These are phyloP conservation scores for Porphyrellus cyaneotinctus DNA, from an alignment of 768 basidiomycete genomes.

Conservation along the genomic window DNA sequence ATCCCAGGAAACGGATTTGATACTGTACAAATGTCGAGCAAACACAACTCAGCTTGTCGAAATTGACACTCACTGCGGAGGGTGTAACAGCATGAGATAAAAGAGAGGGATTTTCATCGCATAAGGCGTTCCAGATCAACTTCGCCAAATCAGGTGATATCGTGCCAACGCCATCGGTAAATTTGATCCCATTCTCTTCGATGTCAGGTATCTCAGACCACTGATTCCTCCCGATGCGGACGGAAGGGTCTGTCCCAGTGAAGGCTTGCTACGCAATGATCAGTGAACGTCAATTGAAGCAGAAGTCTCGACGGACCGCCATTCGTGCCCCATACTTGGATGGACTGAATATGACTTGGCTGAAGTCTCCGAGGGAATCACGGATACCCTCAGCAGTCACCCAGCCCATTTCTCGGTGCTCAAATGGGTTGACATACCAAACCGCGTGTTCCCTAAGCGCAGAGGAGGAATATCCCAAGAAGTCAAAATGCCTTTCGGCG, in stretches of 20 bases:
- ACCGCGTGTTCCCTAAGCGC: conserved; percentile 76
- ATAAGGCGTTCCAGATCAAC: conserved; percentile 56
- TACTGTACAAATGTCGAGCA: conserved; percentile 38
- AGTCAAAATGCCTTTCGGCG: conserved; percentile 70
- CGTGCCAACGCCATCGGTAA: conserved; percentile 81
- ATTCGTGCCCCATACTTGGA: conserved; percentile 82
- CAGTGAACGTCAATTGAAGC: background rate
- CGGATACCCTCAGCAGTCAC: conserved; percentile 62
- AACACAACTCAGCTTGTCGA: background rate
- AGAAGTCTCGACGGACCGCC: conserved; percentile 32
- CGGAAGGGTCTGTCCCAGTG: conserved; percentile 74
- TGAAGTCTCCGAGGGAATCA: conserved; percentile 63
- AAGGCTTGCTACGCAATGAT: conserved; percentile 56
- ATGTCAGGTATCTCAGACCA: conserved; percentile 67
- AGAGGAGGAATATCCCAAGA: conserved; percentile 79
- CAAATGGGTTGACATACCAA: conserved; percentile 74
- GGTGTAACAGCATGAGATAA: conserved; percentile 41
- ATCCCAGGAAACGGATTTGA: conserved; percentile 81
- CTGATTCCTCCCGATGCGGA: conserved; percentile 48
- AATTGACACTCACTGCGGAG: conserved; percentile 50
- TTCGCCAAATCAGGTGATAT: conserved; percentile 59
- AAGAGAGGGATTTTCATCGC: conserved; percentile 38
- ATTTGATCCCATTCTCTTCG: conserved; percentile 39
- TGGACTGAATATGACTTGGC: conserved; percentile 50
- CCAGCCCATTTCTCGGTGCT: conserved; percentile 37